phyloP scores from a whole-genome alignment of 2,329 filamentous ascomycete species.

The Epichloe sibirici region DNA sequence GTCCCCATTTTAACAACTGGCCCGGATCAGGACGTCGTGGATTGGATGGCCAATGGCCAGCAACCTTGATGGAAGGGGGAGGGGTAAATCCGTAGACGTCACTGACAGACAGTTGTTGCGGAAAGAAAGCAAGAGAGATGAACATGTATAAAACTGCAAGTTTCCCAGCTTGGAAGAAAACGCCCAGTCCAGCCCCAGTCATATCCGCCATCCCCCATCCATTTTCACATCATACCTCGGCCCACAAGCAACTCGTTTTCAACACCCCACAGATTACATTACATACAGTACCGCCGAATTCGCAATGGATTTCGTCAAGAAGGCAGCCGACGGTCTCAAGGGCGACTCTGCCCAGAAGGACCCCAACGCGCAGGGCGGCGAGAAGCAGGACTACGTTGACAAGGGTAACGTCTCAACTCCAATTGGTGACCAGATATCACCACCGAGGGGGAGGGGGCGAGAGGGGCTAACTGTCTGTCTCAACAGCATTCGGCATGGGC shows the following conservation, averaged over 20 bases:
- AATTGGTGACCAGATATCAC: not conserved
- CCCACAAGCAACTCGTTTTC: not conserved
- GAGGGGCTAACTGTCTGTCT: not conserved
- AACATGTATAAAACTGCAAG: not conserved
- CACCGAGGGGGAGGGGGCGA: not conserved
- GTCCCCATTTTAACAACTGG: not conserved
- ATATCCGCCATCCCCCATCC: too few species aligned
- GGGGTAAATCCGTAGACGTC: not conserved
- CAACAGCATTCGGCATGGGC: slow-evolving; percentile 17
- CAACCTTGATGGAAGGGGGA: not conserved
- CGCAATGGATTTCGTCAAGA: slow-evolving; percentile 28
- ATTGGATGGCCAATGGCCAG: not conserved
- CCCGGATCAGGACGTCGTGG: not conserved
- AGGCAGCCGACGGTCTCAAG: slow-evolving; percentile 15
- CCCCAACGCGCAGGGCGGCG: slow-evolving; percentile 6
- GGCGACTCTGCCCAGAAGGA: slow-evolving; percentile 8
- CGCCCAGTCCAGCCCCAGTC: too few species aligned
- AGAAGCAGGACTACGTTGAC: slow-evolving; percentile 24
- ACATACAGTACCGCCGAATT: not conserved
- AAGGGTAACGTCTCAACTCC: slow-evolving; percentile 18
- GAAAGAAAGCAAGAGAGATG: not conserved
- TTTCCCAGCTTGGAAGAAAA: not conserved
- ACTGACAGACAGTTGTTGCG: not conserved
- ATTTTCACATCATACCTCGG: too few species aligned
- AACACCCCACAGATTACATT: not conserved